These are phyloP conservation scores for Aureobasidium sp. DNA, from an alignment of 2,329 filamentous ascomycete genomes.

Conservation along the genomic window DNA sequence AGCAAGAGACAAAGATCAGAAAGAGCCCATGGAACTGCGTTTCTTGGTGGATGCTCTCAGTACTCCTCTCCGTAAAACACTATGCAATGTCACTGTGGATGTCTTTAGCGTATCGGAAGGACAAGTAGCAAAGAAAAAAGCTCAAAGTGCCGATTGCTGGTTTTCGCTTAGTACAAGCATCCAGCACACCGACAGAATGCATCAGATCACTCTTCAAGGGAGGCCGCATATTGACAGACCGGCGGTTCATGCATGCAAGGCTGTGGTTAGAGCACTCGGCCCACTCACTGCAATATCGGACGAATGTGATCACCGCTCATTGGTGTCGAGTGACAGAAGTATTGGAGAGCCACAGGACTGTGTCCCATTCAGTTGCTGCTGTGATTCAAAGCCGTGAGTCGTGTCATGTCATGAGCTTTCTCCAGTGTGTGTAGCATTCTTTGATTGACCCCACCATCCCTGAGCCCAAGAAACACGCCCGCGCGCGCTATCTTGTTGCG, in stretches of 20 bases:
- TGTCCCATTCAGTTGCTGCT: neutral
- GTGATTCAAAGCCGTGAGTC: neutral
- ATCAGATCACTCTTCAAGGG: neutral
- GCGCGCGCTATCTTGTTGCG: constrained; percentile 3
- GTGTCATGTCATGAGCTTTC: constrained; percentile 5
- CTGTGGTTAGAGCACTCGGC: neutral
- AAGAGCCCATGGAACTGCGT: no score
- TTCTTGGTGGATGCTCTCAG: no score
- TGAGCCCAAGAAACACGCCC: neutral
- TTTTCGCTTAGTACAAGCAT: neutral
- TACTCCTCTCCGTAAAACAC: no score
- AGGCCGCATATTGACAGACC: constrained; percentile 1
- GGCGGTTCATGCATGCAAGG: constrained; percentile 2
- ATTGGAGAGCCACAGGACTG: neutral
- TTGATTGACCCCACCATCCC: constrained; percentile 10
- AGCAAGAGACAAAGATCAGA: no score
- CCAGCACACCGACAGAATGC: neutral
- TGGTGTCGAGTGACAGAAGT: neutral
- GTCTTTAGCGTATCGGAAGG: no score
- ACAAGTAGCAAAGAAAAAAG: neutral
- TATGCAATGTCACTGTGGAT: no score
- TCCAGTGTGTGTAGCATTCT: neutral
- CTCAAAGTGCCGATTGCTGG: neutral
- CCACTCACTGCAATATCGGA: neutral
- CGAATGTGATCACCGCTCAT: neutral